These are phyloP conservation scores for Rhizoclosmatium sp. DNA, from an alignment of 192 early-diverging fungal genomes.

Conservation along the genomic window DNA sequence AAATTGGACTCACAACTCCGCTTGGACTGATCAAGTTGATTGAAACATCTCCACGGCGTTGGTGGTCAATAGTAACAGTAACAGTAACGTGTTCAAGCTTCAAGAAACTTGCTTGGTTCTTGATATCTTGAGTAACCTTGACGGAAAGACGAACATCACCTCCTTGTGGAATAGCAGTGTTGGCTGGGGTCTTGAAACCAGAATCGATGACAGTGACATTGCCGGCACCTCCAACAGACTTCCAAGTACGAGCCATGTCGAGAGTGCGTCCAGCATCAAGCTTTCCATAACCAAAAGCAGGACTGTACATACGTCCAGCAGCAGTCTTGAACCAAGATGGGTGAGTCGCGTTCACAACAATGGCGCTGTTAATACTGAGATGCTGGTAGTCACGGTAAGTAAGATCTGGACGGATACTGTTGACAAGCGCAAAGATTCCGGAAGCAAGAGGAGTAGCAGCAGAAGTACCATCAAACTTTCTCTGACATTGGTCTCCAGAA, in stretches of 20 bases:
- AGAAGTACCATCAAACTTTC: slow-evolving; percentile 84
- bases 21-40: slow-evolving; percentile 81
- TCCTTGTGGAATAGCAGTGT: slow-evolving; percentile 57
- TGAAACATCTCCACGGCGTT: slow-evolving; percentile 84
- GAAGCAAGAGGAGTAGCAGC: slow-evolving; percentile 92
- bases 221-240: slow-evolving; percentile 67
- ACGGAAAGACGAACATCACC: slow-evolving; percentile 1
- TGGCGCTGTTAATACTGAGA: slow-evolving; percentile 75
- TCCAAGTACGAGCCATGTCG: slow-evolving; percentile 74
- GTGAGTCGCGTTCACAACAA: slow-evolving; percentile 75
- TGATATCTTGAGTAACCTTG: not conserved
- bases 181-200: slow-evolving; percentile 41
- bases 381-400: slow-evolving; percentile 93
- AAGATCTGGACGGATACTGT: slow-evolving; percentile 78
- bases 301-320: slow-evolving; percentile 57
- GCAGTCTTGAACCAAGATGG: slow-evolving; percentile 73
- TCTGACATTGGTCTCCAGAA: slow-evolving; percentile 63
- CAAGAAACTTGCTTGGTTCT: slow-evolving; percentile 45
- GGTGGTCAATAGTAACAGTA: slow-evolving; percentile 83
- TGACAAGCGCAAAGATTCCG: slow-evolving; percentile 84
- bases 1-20: slow-evolving; percentile 71
- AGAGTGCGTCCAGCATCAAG: slow-evolving; percentile 40
- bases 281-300: not conserved
- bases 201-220: slow-evolving; percentile 30
- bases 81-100: slow-evolving; percentile 89